These are phyloP conservation scores for Cryptococcus amylolentus DNA, from an alignment of 1,284 basidiomycete species.

Conservation along the genomic window DNA sequence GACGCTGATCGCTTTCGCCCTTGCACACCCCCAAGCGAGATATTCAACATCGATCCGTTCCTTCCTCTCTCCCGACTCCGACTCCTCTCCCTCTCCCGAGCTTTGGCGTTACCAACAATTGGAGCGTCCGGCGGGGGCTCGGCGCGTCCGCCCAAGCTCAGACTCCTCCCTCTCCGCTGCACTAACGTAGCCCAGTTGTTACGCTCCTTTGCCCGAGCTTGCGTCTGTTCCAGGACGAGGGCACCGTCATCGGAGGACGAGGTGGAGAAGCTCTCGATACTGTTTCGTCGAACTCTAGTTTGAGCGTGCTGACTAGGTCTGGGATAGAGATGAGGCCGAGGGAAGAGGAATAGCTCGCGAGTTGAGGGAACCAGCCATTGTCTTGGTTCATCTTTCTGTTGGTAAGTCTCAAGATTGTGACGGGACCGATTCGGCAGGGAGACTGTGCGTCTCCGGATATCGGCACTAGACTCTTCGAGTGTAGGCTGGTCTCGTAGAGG, in stretches of 20 bases:
- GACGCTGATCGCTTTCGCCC: slow-evolving; percentile 14
- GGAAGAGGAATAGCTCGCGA: slow-evolving; percentile 41
- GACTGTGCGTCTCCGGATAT: slow-evolving; percentile 15
- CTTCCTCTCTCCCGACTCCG: slow-evolving; percentile 6
- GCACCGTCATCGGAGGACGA: slow-evolving; percentile 1
- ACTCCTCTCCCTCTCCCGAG: slow-evolving; percentile 17
- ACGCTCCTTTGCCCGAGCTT: slow-evolving; percentile 20
- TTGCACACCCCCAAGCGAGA: background rate
- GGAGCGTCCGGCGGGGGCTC: slow-evolving; percentile 20
- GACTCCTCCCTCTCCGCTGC: slow-evolving; percentile 21
- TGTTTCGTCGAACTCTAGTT: background rate
- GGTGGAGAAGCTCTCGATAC: background rate
- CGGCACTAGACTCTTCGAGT: background rate
- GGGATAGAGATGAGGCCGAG: slow-evolving; percentile 30
- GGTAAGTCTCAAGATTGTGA: slow-evolving; percentile 3
- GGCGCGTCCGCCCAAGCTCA: slow-evolving; percentile 20
- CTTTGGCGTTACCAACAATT: slow-evolving; percentile 24
- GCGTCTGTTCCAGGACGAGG: slow-evolving; percentile 19
- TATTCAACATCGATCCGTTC: slow-evolving; percentile 9
- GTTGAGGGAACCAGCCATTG: slow-evolving; percentile 30
- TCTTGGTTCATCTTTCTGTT: slow-evolving; percentile 9
- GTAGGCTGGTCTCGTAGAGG: background rate
- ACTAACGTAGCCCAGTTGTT: slow-evolving; percentile 30
- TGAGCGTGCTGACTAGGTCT: background rate
- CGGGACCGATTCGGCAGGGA: slow-evolving; percentile 10